Conservation (phyloP, 176 grass and related monocot genomes). For the Rhynchospora tenuis region DNA sequence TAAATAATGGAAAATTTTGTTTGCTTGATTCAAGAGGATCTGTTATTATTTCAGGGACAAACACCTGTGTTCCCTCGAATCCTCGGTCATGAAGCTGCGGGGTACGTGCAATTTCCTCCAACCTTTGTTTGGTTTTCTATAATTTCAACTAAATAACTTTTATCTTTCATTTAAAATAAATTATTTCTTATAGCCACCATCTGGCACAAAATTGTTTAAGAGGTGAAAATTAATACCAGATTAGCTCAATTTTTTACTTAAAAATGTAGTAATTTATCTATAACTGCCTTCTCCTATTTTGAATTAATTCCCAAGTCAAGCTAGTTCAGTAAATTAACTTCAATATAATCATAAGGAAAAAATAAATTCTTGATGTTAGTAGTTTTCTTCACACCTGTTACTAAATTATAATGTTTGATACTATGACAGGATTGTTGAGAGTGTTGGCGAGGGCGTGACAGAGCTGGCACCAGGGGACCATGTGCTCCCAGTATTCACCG, state of each 20-base stretch:
- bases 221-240: no score
- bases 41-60: constrained; percentile 45
- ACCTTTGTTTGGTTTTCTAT: background rate
- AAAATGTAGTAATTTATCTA: no score
- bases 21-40: background rate
- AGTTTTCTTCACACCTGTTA: no score
- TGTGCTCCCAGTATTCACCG: constrained; percentile 79
- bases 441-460: constrained; percentile 58
- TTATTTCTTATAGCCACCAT: no score
- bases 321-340: no score
- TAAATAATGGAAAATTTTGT: background rate
- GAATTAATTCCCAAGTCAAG: no score
- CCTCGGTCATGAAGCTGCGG: constrained; percentile 79
- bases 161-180: background rate
- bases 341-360: no score
- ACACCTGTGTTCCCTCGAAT: constrained; percentile 82
- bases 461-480: constrained; percentile 70
- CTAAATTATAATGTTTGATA: background rate
- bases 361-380: no score
- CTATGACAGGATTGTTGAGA: constrained; percentile 62
- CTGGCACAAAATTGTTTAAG: no score
- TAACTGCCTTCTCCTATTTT: no score
- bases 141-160: background rate
- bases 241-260: no score
- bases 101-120: constrained; percentile 32